Evolutionary conservation across 257 asterid genomes (phyloP).

Genomic region (Vinca minor): DNA sequence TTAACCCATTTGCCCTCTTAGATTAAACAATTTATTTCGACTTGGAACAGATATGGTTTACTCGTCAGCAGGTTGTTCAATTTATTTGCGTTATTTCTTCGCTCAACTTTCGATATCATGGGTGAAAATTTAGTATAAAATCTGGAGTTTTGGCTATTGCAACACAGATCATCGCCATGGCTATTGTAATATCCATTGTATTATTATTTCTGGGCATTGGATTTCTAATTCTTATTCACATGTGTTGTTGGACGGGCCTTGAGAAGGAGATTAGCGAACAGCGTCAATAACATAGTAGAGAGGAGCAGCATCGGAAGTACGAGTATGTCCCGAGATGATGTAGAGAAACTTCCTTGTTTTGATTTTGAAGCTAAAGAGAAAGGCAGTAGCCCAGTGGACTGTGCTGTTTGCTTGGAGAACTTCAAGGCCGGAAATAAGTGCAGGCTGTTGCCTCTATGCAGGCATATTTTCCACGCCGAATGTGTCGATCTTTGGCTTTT

Average conservation of each 20-base stretch:
- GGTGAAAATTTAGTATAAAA: slow-evolving; percentile 18
- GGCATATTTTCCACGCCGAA: slow-evolving; percentile 56
- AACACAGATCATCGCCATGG: slow-evolving; percentile 31
- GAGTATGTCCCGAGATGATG: slow-evolving; percentile 64
- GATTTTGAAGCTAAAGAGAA: slow-evolving; percentile 38
- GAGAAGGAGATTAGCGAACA: slow-evolving; percentile 15
- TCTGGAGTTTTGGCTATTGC: slow-evolving; percentile 23
- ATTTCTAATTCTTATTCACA: slow-evolving; percentile 41
- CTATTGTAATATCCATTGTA: slow-evolving; percentile 37
- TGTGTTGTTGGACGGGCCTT: slow-evolving; percentile 50
- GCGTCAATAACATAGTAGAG: slow-evolving; percentile 16
- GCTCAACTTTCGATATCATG: not conserved
- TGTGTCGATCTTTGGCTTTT: slow-evolving; percentile 72
- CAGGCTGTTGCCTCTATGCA: slow-evolving; percentile 55
- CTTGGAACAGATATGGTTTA: too few species aligned
- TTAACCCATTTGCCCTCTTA: too few species aligned
- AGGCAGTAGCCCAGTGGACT: slow-evolving; percentile 31
- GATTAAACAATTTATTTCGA: not conserved
- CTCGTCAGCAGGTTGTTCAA: too few species aligned
- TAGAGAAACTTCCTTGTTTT: slow-evolving; percentile 70
- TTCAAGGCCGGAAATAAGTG: slow-evolving; percentile 52
- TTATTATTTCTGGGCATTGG: slow-evolving; percentile 45
- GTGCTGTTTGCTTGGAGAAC: slow-evolving; percentile 59
- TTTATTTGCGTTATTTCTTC: too few species aligned
- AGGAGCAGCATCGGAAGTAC: slow-evolving; percentile 41